Conservation (phyloP, 2,329 filamentous ascomycete genomes). For the Pseudogymnoascus sp. region DNA sequence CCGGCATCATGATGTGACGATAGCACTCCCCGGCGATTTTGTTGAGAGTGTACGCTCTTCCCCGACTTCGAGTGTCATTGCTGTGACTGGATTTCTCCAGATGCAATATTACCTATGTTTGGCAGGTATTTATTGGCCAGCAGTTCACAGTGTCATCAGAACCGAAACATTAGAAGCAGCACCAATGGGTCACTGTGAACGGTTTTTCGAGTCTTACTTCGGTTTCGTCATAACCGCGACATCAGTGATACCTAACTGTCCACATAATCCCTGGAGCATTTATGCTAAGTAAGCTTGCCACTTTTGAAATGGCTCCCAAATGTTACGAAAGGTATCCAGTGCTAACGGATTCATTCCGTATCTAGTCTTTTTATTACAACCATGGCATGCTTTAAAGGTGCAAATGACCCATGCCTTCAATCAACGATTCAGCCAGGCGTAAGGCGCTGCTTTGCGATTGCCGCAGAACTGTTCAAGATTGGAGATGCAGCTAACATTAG, state of each 20-base stretch:
- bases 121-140: slow-evolving; percentile 26
- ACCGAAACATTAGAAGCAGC: not conserved
- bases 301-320: not conserved
- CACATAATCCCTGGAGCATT: not conserved
- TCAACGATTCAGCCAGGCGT: not conserved
- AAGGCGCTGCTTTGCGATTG: slow-evolving; percentile 1
- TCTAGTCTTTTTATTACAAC: not conserved
- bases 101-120: slow-evolving; percentile 26
- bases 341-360: not conserved
- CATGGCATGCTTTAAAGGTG: slow-evolving; percentile 3
- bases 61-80: slow-evolving; percentile 4
- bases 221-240: not conserved
- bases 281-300: not conserved
- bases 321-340: not conserved
- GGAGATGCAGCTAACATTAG: slow-evolving; percentile 2
- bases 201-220: slow-evolving; percentile 14
- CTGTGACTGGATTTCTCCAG: slow-evolving; percentile 14
- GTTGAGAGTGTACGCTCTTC: not conserved
- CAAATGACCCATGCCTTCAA: not conserved
- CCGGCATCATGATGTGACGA: slow-evolving; percentile 9
- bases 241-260: not conserved
- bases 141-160: slow-evolving; percentile 16
- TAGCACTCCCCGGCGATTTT: not conserved
- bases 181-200: slow-evolving; percentile 8
- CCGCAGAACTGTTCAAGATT: not conserved